Evolutionary conservation across 192 early-diverging fungal species (phyloP).

Genomic region (Backusella liffmaniae): DNA sequence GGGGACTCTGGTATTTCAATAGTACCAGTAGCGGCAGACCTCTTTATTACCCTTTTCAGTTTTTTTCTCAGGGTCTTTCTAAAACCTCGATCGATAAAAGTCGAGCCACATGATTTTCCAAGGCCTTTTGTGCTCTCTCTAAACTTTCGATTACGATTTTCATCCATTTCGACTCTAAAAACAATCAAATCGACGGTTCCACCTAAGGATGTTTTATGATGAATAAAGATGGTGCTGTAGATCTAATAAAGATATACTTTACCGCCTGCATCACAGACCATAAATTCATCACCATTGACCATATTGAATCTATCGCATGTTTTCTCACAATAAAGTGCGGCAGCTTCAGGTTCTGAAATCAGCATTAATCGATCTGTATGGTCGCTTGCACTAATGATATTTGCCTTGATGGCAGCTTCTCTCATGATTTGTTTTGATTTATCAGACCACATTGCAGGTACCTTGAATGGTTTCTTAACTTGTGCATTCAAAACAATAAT

Average conservation of each 20-base stretch:
- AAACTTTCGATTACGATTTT: slow-evolving; percentile 30
- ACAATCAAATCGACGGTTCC: slow-evolving; percentile 55
- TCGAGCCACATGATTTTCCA: slow-evolving; percentile 51
- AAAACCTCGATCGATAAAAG: slow-evolving; percentile 53
- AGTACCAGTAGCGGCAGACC: not conserved
- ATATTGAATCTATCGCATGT: slow-evolving; percentile 52
- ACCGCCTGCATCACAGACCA: slow-evolving; percentile 57
- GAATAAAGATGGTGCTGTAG: too few relatives aligned
- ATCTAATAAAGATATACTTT: not conserved
- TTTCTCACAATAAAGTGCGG: slow-evolving; percentile 52
- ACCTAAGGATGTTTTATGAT: slow-evolving; percentile 21
- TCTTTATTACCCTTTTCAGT: slow-evolving; percentile 17
- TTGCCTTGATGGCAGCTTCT: slow-evolving; percentile 46
- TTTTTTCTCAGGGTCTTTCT: slow-evolving; percentile 38
- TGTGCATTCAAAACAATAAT: too few relatives aligned
- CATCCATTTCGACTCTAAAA: slow-evolving; percentile 39
- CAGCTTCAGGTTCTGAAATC: slow-evolving; percentile 54
- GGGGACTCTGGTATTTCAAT: slow-evolving; percentile 19
- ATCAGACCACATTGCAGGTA: slow-evolving; percentile 54
- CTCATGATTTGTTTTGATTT: slow-evolving; percentile 52
- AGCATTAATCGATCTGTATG: slow-evolving; percentile 43
- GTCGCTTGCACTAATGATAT: slow-evolving; percentile 40
- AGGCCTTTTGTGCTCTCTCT: slow-evolving; percentile 47
- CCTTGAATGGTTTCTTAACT: not conserved
- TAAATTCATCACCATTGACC: slow-evolving; percentile 49